Evolutionary conservation across 2,329 filamentous ascomycete species (phyloP), one percentile per base, ranked within the genome.

Genomic region (Beauveria australis): DNA sequence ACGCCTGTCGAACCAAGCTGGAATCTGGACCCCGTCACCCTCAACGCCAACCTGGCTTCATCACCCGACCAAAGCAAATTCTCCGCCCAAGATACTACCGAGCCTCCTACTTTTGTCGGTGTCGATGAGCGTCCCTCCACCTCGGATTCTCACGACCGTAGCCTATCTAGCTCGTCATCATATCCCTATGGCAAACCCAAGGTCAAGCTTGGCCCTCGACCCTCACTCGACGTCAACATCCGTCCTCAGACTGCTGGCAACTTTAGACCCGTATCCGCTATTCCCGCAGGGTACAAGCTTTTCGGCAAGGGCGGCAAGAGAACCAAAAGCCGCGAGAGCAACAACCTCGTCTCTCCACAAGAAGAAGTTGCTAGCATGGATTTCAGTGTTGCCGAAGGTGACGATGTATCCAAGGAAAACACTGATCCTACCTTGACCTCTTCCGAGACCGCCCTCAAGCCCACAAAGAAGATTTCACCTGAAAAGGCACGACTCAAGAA

Each of bases 401-500:
- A 60, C 10, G 58, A 62, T 37, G 57, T 61, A 18, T 63, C 63
- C 40, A 65, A 63, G 24, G 57, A 51, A 26, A 51, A 55, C 16
- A 26, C 58, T 7, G 67, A 69, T 40, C 58, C 58, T 33, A 18
- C 58, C 4, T 43, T 53, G 6, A 44, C 63, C n/a, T 61, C 63
- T 2, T 72, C 58, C 16, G 49, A 60, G 76, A 49, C 78, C 78
- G 2, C 68, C 71, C 26, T 78, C 76, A 10, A 80, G 77, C 67
- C 24, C 76, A 76, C 78, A 6, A 76, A 76, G 66, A 74, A 75
- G 73, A 88, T 95, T 68, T 91, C 91, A 1, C 90, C 91, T 0
- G 94, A 99, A 73, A 97, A 95, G 76, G 86, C 90, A 63, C 83
- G 94, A 59, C 78, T 99, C 64, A 92, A 96, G 90, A 97, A 95